Conservation (phyloP, 1,284 basidiomycete species). For the Termitomyces sp. region DNA sequence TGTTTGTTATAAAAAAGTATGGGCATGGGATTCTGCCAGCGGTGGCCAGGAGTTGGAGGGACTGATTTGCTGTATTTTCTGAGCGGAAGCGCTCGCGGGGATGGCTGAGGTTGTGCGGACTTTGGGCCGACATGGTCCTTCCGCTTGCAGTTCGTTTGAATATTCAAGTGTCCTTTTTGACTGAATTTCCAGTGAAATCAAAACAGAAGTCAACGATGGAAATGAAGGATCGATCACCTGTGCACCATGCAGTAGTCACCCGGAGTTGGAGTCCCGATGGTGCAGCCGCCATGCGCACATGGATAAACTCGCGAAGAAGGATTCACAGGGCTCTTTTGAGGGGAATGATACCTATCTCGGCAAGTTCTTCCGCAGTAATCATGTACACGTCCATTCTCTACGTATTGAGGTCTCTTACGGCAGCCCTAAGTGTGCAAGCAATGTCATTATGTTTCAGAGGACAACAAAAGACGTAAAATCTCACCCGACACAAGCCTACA, state of each 20-base stretch:
- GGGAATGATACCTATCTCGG: not conserved
- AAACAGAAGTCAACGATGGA: not conserved
- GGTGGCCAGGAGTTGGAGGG: not conserved
- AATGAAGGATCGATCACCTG: not conserved
- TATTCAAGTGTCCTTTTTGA: not conserved
- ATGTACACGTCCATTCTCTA: slow-evolving; percentile 7
- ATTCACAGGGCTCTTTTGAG: not conserved
- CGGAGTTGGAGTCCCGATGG: not conserved
- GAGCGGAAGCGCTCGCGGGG: not conserved
- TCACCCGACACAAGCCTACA: not conserved
- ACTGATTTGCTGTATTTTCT: slow-evolving; percentile 7
- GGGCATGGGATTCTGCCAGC: slow-evolving; percentile 14
- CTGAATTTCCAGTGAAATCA: not conserved
- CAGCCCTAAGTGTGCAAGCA: slow-evolving; percentile 1
- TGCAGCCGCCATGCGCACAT: slow-evolving; percentile 13
- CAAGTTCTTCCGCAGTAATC: slow-evolving; percentile 12
- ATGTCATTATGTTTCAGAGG: not conserved
- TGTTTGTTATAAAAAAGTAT: slow-evolving; percentile 58
- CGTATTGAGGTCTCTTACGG: not conserved
- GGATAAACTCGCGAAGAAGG: not conserved
- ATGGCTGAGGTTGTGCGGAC: slow-evolving; percentile 3
- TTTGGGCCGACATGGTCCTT: not conserved
- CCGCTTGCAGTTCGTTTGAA: not conserved
- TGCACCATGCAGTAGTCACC: slow-evolving; percentile 2
- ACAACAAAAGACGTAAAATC: not conserved